Conservation (phyloP, 1,139 yeast species). For the Arxiozyma bovina region DNA sequence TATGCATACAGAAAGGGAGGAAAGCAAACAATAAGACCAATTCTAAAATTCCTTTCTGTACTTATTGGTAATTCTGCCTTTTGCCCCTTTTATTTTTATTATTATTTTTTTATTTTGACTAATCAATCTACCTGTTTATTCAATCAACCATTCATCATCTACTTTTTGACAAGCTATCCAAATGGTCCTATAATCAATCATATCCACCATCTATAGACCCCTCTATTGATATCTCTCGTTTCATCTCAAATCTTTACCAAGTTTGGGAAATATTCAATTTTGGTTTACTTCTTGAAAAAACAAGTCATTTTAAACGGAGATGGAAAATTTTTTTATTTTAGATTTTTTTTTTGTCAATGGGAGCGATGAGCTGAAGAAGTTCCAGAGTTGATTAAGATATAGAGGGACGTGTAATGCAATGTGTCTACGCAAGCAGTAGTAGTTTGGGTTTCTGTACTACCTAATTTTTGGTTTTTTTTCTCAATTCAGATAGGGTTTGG, state of each 20-base stretch:
- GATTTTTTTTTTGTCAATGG: neutral
- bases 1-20: neutral
- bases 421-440: no score
- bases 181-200: neutral
- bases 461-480: no score
- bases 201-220: neutral
- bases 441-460: no score
- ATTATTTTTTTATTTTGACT: no score
- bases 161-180: neutral
- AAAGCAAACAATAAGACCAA: neutral
- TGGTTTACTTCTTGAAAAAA: neutral
- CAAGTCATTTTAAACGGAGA: slow-evolving; percentile 2
- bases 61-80: no score
- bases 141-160: neutral
- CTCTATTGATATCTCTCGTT: no score
- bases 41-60: no score
- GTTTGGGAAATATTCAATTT: no score
- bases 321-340: slow-evolving; percentile 1
- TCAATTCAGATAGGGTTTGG: no score
- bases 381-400: neutral
- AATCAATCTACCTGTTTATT: neutral
- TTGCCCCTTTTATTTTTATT: neutral
- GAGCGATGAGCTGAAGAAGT: slow-evolving; percentile 1
- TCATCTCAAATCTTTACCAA: neutral
- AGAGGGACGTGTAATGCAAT: neutral